A percentile compares a stretch with the other conserved stretches of the same genome.
These are phyloP conservation scores for Azolla pinnata DNA, from an alignment of 75 land plant species.

Conservation along the genomic window DNA sequence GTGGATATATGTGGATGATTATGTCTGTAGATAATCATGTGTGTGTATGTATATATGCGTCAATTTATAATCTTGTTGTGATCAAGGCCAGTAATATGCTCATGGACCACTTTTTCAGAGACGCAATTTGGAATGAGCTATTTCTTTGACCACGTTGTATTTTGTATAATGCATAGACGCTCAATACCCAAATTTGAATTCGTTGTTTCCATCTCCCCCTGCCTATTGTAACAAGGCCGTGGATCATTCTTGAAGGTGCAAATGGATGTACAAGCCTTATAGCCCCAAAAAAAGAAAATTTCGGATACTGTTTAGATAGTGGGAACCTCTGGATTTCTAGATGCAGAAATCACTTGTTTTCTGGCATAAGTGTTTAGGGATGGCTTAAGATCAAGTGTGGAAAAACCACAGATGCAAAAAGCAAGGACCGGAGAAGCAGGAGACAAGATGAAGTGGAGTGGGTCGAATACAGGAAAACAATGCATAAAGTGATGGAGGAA, in stretches of 20 bases:
- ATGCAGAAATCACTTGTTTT: too few species aligned
- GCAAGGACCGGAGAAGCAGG: slow-evolving; percentile 57
- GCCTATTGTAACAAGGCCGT: too few species aligned
- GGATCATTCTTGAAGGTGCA: too few species aligned
- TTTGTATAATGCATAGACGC: too few species aligned
- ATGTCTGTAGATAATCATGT: neutral
- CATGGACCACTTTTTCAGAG: neutral
- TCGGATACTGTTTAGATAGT: too few species aligned
- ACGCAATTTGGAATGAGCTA: neutral
- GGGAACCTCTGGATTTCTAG: too few species aligned
- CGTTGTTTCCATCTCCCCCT: too few species aligned
- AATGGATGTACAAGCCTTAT: too few species aligned
- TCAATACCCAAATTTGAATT: too few species aligned
- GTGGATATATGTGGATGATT: neutral
- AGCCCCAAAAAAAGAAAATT: too few species aligned
- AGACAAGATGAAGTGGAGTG: slow-evolving; percentile 80
- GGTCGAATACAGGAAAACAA: slow-evolving; percentile 57
- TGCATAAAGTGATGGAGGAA: slow-evolving; percentile 44
- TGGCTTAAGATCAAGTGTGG: neutral
- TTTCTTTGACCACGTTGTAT: neutral
- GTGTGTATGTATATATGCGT: neutral
- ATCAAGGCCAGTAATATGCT: neutral
- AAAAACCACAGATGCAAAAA: slow-evolving; percentile 68
- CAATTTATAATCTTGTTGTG: neutral
- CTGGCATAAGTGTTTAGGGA: neutral